These are phyloP conservation scores for Crataegus laevigata DNA, from an alignment of 306 rosid genomes.

Conservation along the genomic window DNA sequence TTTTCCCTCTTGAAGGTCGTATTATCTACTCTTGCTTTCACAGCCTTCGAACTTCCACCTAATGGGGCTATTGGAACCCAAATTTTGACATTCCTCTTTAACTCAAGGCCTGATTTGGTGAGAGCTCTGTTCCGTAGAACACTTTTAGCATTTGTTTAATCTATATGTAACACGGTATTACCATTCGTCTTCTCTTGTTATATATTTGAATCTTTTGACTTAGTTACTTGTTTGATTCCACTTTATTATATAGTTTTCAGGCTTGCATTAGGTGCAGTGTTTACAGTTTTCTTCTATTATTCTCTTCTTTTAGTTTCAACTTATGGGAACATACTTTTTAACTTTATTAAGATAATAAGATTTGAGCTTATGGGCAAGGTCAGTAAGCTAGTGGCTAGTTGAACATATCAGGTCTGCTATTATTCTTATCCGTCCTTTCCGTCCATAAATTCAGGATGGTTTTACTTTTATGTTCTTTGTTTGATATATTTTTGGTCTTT, in stretches of 20 bases:
- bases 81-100: conserved; percentile 80
- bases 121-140: conserved; percentile 18
- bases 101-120: conserved; percentile 95
- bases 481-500: too few relatives aligned
- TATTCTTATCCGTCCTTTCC: too few relatives aligned
- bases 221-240: not conserved
- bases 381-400: too few relatives aligned
- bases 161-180: not conserved
- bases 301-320: not conserved
- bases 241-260: not conserved
- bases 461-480: too few relatives aligned
- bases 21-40: conserved; percentile 88
- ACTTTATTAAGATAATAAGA: too few relatives aligned
- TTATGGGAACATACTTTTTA: too few relatives aligned
- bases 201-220: not conserved
- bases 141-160: not conserved
- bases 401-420: too few relatives aligned
- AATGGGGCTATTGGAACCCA: conserved; percentile 92
- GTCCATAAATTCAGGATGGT: too few relatives aligned
- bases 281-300: not conserved
- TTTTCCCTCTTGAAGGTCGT: conserved; percentile 58
- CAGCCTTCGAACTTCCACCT: conserved; percentile 98
- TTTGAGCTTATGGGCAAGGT: too few relatives aligned
- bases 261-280: not conserved
- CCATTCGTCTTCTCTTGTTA: not conserved